Conservation (phyloP, 2,329 filamentous ascomycete genomes). For the Akanthomyces muscarius region DNA sequence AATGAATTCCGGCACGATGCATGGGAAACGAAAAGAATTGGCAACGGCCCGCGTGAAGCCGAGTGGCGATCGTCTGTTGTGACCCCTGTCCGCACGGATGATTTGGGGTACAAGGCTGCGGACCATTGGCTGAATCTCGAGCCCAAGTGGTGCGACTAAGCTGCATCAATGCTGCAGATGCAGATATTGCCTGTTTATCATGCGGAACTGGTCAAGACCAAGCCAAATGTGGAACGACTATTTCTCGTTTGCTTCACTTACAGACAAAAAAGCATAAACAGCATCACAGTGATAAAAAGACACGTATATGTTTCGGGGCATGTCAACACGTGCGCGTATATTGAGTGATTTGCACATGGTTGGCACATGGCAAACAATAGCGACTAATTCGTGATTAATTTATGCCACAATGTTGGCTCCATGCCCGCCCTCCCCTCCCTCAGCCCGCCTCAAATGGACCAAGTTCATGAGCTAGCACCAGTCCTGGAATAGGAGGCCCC, state of each 20-base stretch:
- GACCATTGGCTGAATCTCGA: background rate
- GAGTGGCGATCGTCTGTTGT: conserved; percentile 10
- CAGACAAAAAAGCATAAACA: background rate
- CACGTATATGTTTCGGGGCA: background rate
- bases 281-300: background rate
- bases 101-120: conserved; percentile 9
- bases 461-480: too few species aligned
- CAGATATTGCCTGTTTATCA: background rate
- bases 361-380: background rate
- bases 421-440: background rate
- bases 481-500: too few species aligned
- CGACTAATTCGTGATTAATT: conserved; percentile 10
- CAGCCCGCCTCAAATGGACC: background rate
- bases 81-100: conserved; percentile 4
- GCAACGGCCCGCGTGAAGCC: conserved; percentile 5
- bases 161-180: background rate
- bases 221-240: background rate
- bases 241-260: background rate
- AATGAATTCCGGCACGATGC: too few species aligned
- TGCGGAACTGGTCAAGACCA: background rate
- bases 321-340: background rate
- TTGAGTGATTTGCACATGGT: background rate
- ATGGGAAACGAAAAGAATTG: background rate
- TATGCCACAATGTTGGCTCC: background rate
- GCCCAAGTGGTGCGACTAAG: background rate